Conservation (phyloP, 805 yeast genomes). For the Ogataea pilisensis region DNA sequence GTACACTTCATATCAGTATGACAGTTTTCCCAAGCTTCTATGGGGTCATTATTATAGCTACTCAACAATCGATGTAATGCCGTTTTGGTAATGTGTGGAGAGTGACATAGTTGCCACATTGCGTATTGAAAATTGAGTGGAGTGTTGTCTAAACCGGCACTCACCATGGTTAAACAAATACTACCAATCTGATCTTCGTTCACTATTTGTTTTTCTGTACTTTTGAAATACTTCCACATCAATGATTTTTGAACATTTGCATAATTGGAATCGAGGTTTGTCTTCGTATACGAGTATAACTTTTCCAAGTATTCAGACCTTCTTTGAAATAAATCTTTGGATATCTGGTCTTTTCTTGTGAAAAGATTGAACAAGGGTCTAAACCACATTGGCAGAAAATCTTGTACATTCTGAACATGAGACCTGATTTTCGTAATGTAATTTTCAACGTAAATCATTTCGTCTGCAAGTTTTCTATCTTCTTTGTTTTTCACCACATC, state of each 20-base stretch:
- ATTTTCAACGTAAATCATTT: slow-evolving; percentile 53
- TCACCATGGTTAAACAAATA: slow-evolving; percentile 68
- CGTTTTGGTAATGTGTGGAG: slow-evolving; percentile 35
- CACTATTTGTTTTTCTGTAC: slow-evolving; percentile 14
- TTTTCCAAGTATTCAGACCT: slow-evolving; percentile 47
- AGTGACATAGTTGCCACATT: slow-evolving; percentile 53
- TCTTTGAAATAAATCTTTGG: slow-evolving; percentile 33
- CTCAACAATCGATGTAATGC: slow-evolving; percentile 41
- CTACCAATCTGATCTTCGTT: slow-evolving; percentile 45
- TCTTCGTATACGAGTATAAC: slow-evolving; percentile 31
- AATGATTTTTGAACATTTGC: slow-evolving; percentile 15
- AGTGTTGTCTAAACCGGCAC: slow-evolving; percentile 75
- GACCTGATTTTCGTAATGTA: slow-evolving; percentile 54
- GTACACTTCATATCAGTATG: slow-evolving; percentile 34
- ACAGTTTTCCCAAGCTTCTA: slow-evolving; percentile 24
- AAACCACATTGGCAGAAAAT: slow-evolving; percentile 44
- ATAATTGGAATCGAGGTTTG: slow-evolving; percentile 11
- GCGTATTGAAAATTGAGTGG: slow-evolving; percentile 60
- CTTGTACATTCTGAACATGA: slow-evolving; percentile 51
- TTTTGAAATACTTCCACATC: slow-evolving; percentile 24
- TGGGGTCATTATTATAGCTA: slow-evolving; percentile 24
- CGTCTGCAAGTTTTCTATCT: slow-evolving; percentile 42
- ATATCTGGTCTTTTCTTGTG: slow-evolving; percentile 11
- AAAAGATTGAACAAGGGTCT: slow-evolving; percentile 24
- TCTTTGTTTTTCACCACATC: slow-evolving; percentile 37